Evolutionary conservation across 2,329 filamentous ascomycete genomes (phyloP), one percentile per base, ranked within the genome.

Genomic region (Kalmusia sp.): DNA sequence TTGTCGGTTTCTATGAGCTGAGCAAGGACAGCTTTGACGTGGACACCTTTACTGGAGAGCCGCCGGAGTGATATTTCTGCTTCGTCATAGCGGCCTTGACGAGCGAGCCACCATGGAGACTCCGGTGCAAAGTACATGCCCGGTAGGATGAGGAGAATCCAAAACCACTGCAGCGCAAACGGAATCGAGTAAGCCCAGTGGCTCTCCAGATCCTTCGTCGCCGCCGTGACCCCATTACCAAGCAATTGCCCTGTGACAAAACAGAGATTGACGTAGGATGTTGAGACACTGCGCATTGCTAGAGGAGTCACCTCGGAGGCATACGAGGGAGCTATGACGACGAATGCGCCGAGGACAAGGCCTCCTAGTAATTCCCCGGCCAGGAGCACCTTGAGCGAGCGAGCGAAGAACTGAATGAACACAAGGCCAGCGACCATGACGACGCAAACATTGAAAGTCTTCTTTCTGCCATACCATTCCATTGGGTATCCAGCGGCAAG

Each of bases 1-100:
- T 87, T 87, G 1, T 89, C 92, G 1, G 91, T 96, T 68, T 93
- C 89, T 1, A 91, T 85, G 87, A 96, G 95, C 89, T 95, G 93
- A 61, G 89, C 87, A 51, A 96, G 81, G 0, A 89, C 92, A 1
- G 73, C 69, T 28, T 70, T 68, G 9, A 76, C 72, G 38, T 80
- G 75, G 21, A 76, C 67, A 15, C 67, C 52, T 12, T 62, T 54
- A 65, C 81, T 86, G 2, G 87, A 89, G 22, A 91, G 76, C 3
- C 87, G 83, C 47, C 86, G 75, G n/a, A 91, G 79, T 2, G 87
- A 79, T 22, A 76, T 72, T 75, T 88, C 89, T 15, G 88, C 88
- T n/a, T 89, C 84, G 4, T 85, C 82, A 35, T 83, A 73, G 27
- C 80, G 81, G 30, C 84, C 85, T 60, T 81, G 82, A 28, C 88